phyloP scores from a whole-genome alignment of 2,329 filamentous ascomycete species.

The Neopestalotiopsis sp. region DNA sequence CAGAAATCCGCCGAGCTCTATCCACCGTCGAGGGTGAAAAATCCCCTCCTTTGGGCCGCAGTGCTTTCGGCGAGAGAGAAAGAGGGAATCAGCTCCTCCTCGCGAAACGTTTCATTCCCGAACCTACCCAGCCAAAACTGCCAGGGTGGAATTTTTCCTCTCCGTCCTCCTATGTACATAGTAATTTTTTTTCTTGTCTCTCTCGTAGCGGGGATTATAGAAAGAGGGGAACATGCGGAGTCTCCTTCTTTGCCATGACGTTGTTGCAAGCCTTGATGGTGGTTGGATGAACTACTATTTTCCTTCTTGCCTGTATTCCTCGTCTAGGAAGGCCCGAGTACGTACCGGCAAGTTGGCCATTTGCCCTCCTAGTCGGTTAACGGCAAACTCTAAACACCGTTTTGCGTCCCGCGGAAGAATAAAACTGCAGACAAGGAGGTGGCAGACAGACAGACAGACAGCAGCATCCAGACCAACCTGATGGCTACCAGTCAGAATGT shows the following conservation, averaged over 20 bases:
- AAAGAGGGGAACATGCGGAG: neutral
- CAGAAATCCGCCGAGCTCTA: constrained; percentile 15
- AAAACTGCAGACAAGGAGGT: neutral
- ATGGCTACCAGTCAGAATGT: neutral
- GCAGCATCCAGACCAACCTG: neutral
- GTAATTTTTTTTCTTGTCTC: neutral
- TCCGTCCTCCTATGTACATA: neutral
- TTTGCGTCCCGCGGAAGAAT: neutral
- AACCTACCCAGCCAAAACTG: neutral
- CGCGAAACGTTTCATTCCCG: constrained; percentile 12
- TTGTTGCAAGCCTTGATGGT: neutral
- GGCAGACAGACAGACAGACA: neutral
- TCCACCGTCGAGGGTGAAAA: neutral
- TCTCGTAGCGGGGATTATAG: neutral
- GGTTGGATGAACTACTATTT: neutral
- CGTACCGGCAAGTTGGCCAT: neutral
- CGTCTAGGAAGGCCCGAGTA: too few species aligned
- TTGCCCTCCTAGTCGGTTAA: neutral
- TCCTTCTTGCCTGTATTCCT: neutral
- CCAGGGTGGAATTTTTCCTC: neutral
- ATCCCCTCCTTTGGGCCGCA: constrained; percentile 9
- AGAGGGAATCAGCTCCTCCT: constrained; percentile 1
- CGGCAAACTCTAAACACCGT: constrained; percentile 2
- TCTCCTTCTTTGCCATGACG: neutral
- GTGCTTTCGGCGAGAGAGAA: neutral